Base-by-base conservation (phyloP, 495 filamentous ascomycete genomes). In the Bathelium albidoporum region DNA sequence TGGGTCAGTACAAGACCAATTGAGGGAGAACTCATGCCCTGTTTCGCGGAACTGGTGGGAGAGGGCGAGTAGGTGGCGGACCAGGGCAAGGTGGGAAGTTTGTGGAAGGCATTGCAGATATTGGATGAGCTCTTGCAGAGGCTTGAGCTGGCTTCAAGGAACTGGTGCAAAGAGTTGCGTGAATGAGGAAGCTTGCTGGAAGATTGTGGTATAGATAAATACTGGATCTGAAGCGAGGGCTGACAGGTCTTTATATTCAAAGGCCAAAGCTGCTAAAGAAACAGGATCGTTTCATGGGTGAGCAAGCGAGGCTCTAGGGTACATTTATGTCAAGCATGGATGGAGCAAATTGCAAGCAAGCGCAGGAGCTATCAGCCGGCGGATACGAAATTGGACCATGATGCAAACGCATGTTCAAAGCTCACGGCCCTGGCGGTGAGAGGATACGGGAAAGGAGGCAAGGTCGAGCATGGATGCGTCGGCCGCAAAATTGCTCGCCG, bases 31-130 rank as follows among this genome's bases (percentile, higher is more conserved):
- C 5, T 55, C 49, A 55, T 55, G 49, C 49, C 49, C 16, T 55
- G 24, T 68, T 62, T 18, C 59, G 28, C 39, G 89, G 89, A 41
- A 90, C 82, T 72, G 88, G 88, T 72, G 89, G 89, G 22, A 93
- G 86, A 77, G 89, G 89, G 64, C 89, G 83, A 77, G 85, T 89
- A 41, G 89, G 89, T 71, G 89, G 89, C 66, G 89, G 89, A 70
- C 89, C 89, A 2, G 89, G 89, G 83, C 88, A 91, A 68, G 89
- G 89, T 80, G 89, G 89, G 67, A 91, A 85, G 66, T 70, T 72
- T 26, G 69, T 84, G 81, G 70, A 84, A 83, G 60, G 86, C 82
- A 70, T 84, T 83, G 76, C 88, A 81, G 70, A 87, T 86, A 67
- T 73, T 83, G 78, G 69, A 70, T 69, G 61, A 73, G 65, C 70